Evolutionary conservation across 2,329 filamentous ascomycete genomes (phyloP).

Genomic region (Aspergillus pseudotamarii): DNA sequence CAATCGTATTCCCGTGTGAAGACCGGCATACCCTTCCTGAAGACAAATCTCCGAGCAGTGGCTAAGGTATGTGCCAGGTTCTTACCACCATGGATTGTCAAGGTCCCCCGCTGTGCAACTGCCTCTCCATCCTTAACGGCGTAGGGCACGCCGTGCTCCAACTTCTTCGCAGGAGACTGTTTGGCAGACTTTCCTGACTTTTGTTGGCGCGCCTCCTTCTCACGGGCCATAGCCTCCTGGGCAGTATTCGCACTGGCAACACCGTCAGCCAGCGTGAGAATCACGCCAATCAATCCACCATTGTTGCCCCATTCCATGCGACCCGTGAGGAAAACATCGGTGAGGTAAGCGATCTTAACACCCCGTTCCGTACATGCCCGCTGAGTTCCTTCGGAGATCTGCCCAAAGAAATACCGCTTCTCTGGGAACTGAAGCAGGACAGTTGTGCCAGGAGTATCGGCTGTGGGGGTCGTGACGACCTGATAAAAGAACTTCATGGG

Average conservation of each 20-base stretch:
- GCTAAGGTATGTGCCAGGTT: constrained; percentile 82
- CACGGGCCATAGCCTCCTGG: constrained; percentile 39
- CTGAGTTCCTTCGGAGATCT: constrained; percentile 81
- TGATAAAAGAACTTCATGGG: constrained; percentile 75
- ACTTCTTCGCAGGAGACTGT: constrained; percentile 23
- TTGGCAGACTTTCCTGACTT: constrained; percentile 13
- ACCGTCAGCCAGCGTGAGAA: constrained; percentile 79
- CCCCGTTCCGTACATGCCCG: constrained; percentile 72
- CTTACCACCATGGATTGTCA: constrained; percentile 76
- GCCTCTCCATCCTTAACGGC: constrained; percentile 30
- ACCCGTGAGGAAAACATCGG: constrained; percentile 82
- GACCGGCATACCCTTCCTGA: constrained; percentile 80
- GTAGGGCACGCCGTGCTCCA: constrained; percentile 30
- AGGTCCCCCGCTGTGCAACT: constrained; percentile 33
- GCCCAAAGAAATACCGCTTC: constrained; percentile 83
- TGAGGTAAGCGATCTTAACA: constrained; percentile 64
- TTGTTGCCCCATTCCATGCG: constrained; percentile 72
- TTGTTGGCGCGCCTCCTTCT: constrained; percentile 21
- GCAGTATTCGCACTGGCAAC: constrained; percentile 52
- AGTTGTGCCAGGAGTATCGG: constrained; percentile 80
- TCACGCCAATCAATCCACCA: constrained; percentile 81
- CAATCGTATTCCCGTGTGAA: constrained; percentile 66
- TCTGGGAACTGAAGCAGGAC: constrained; percentile 79
- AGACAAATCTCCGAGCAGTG: constrained; percentile 82
- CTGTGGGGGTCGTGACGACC: constrained; percentile 78